phyloP scores from a whole-genome alignment of 768 basidiomycete genomes.

The Rubroboletus pulcherrimus region DNA sequence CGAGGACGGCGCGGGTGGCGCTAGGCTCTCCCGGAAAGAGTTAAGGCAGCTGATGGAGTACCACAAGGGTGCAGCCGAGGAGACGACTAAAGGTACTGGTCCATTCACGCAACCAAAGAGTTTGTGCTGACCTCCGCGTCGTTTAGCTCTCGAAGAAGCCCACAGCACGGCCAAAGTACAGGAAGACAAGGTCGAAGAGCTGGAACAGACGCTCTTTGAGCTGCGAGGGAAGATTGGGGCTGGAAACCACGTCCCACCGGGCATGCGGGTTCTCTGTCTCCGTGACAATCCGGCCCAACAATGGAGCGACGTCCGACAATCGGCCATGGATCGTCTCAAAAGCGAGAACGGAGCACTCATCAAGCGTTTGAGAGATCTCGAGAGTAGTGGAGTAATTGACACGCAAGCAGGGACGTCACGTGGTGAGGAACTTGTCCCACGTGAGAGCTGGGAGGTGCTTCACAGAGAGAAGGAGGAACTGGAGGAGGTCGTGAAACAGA shows the following conservation, averaged over 20 bases:
- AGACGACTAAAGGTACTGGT: slow-evolving; percentile 40
- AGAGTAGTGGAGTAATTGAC: slow-evolving; percentile 35
- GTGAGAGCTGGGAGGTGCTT: slow-evolving; percentile 75
- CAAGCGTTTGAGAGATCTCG: slow-evolving; percentile 59
- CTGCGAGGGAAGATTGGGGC: slow-evolving; percentile 71
- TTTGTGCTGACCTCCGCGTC: not conserved
- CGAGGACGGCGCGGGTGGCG: slow-evolving; percentile 25
- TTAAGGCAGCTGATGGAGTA: slow-evolving; percentile 38
- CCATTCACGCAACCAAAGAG: not conserved
- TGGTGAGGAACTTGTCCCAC: slow-evolving; percentile 51
- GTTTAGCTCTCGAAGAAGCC: slow-evolving; percentile 43
- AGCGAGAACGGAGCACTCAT: slow-evolving; percentile 83
- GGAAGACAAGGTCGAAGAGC: slow-evolving; percentile 55
- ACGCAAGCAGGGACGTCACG: slow-evolving; percentile 13
- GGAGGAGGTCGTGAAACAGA: slow-evolving; percentile 61
- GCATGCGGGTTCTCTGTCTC: slow-evolving; percentile 64
- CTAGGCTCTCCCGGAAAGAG: slow-evolving; percentile 31
- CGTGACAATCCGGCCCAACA: slow-evolving; percentile 78
- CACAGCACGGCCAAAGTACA: slow-evolving; percentile 36
- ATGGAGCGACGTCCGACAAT: slow-evolving; percentile 74
- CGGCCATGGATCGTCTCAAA: slow-evolving; percentile 69
- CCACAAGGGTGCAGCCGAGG: slow-evolving; percentile 36
- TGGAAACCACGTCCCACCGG: slow-evolving; percentile 72
- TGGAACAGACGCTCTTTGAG: slow-evolving; percentile 78
- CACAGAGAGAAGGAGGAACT: slow-evolving; percentile 67